Evolutionary conservation across 1,139 yeast species (phyloP).

Genomic region (Eremothecium sinecaudum): DNA sequence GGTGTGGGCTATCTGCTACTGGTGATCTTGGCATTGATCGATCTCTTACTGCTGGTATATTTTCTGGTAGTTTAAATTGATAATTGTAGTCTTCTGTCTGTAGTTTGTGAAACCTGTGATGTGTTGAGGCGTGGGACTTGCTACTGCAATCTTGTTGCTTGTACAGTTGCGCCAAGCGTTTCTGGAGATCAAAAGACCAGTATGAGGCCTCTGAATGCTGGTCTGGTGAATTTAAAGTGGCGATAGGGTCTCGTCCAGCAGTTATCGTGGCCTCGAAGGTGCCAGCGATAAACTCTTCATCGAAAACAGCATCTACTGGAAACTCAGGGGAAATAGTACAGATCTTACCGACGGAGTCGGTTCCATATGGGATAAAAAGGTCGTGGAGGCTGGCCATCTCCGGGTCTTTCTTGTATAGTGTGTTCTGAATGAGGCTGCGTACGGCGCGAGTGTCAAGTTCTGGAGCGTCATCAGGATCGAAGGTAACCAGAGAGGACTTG

Average conservation of each 20-base stretch:
- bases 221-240: not conserved
- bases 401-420: not conserved
- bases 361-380: conserved; percentile 41
- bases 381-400: conserved; percentile 30
- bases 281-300: conserved; percentile 9
- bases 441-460: conserved; percentile 7
- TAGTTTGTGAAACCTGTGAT: conserved; percentile 4
- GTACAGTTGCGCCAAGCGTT: conserved; percentile 7
- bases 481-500: conserved; percentile 13
- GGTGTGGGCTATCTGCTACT: too few species aligned
- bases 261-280: conserved; percentile 12
- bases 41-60: too few species aligned
- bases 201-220: not conserved
- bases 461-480: conserved; percentile 7
- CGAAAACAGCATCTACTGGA: conserved; percentile 6
- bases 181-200: conserved; percentile 7
- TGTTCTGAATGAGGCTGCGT: conserved; percentile 7
- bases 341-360: conserved; percentile 47
- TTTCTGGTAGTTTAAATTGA: conserved; percentile 1
- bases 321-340: conserved; percentile 34
- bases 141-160: conserved; percentile 5
- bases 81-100: conserved; percentile 2
- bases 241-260: conserved; percentile 2
- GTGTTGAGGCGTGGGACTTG: not conserved
- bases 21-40: too few species aligned